A percentile compares a stretch with the other conserved stretches of the same genome.
phyloP scores from a whole-genome alignment of 108 stramenopile genomes.

The Nitzschia sp. region DNA sequence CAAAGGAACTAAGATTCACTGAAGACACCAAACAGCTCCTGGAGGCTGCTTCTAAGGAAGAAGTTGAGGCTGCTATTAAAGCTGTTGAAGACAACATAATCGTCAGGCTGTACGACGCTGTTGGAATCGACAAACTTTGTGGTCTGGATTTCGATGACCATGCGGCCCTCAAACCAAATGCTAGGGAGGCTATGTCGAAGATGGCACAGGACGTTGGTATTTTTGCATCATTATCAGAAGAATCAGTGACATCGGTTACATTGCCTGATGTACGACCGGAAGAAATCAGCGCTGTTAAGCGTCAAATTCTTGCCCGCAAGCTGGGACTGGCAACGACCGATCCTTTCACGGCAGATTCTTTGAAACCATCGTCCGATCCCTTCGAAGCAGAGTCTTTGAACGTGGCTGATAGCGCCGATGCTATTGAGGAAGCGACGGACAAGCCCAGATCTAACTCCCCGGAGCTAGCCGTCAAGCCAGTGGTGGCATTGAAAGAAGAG shows the following conservation, averaged over 20 bases:
- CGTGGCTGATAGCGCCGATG: not conserved
- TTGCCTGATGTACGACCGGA: no score
- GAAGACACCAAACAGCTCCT: not conserved
- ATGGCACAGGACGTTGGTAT: no score
- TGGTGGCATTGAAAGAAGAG: not conserved
- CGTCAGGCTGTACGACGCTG: constrained; percentile 1
- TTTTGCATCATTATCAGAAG: not conserved
- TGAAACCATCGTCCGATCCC: not conserved
- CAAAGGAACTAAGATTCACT: not conserved
- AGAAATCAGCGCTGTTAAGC: not conserved
- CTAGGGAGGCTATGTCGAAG: not conserved
- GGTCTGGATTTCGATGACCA: constrained; percentile 4
- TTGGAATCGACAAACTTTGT: constrained; percentile 16
- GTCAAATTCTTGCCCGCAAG: not conserved
- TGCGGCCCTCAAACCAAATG: not conserved
- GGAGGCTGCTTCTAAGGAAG: not conserved
- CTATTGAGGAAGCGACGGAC: not conserved
- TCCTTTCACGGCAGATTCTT: not conserved
- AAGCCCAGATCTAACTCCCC: not conserved
- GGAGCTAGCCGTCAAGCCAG: not conserved
- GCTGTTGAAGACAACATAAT: not conserved
- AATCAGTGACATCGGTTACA: no score
- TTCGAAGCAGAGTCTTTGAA: not conserved
- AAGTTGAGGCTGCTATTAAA: not conserved
- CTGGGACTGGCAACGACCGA: not conserved